Base-by-base conservation (phyloP, 768 basidiomycete species). In the Trametes cinnabarina region DNA sequence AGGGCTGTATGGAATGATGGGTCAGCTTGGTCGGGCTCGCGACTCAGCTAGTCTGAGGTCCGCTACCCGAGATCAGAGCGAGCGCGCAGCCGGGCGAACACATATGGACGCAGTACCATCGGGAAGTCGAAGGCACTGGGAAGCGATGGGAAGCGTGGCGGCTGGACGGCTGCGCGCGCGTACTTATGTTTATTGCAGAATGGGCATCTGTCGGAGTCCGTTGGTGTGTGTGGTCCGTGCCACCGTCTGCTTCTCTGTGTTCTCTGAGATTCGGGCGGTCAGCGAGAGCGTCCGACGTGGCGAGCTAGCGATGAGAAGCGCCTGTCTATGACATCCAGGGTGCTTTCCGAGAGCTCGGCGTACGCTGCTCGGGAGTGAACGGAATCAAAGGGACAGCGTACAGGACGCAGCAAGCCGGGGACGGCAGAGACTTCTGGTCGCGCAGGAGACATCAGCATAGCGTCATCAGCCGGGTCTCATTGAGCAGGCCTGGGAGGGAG, bases 401-500 rank as follows among this genome's bases (percentile, higher is more conserved):
- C n/a, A n/a, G n/a, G n/a, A n/a, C n/a, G 23, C 19, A 14, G 44
- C 23, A 15, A 25, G 41, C 30, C 14, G 20, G 20, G 34, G 39
- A 43, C 15, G 32, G 34, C 42, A 46, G 23, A 12, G 23, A 15
- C 46, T 40, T 47, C 37, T 55, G 37, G 54, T 41, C 54, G 54
- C 54, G 54, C 37, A 20, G 54, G 48, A 22, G 53, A 47, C 53
- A 47, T 55, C 44, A 47, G 53, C 53, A 47, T 47, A 26, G 23
- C 54, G 46, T 47, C 54, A 55, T 55, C 47, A 9, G 22, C 12
- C 22, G 23, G 22, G 44, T 22, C 19, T 20, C 19, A 4, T 12
- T 9, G 25, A 20, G 46, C 25, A 14, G 46, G 26, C 20, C 30
- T 28, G 46, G 37, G 35, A 20, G 22, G 19, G 52, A 15, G 26